Conservation (phyloP, 495 filamentous ascomycete genomes). For the Penicillium chermesinum region DNA sequence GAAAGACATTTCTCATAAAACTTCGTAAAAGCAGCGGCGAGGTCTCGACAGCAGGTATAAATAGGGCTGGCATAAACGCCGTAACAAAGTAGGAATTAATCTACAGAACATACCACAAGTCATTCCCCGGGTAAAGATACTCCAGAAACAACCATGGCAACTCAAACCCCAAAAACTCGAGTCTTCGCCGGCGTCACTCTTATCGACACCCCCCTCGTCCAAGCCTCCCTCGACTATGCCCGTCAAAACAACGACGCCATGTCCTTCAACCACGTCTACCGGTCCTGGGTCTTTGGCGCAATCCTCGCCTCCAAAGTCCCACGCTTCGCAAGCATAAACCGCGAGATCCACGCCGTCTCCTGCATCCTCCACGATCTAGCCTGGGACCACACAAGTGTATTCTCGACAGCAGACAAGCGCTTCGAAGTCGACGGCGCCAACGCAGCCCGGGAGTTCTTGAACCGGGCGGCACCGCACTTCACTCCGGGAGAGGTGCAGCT, state of each 20-base stretch:
- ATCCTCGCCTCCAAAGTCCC: constrained; percentile 34
- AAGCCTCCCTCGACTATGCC: constrained; percentile 35
- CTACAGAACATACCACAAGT: no score
- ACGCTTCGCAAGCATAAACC: constrained; percentile 27
- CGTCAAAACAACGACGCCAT: constrained; percentile 25
- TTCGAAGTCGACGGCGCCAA: constrained; percentile 56
- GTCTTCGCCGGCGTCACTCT: constrained; percentile 25
- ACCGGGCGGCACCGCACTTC: constrained; percentile 25
- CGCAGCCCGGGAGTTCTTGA: constrained; percentile 40
- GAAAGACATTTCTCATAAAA: no score
- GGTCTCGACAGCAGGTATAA: no score
- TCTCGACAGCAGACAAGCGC: constrained; percentile 41
- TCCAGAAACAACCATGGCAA: background rate
- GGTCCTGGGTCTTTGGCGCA: constrained; percentile 40
- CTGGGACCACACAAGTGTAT: constrained; percentile 31
- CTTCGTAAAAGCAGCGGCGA: no score
- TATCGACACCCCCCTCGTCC: constrained; percentile 36
- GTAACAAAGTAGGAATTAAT: no score
- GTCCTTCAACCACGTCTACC: constrained; percentile 46
- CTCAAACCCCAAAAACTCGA: constrained; percentile 1
- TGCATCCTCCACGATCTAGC: constrained; percentile 48
- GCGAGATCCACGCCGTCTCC: constrained; percentile 44
- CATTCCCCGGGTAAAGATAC: no score
- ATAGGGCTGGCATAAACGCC: no score
- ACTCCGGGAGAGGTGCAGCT: constrained; percentile 35